A percentile compares a stretch with the other conserved stretches of the same genome.
These are phyloP conservation scores for Thraustochytrium sp. DNA, from an alignment of 352 stramenopile species.

Conservation along the genomic window DNA sequence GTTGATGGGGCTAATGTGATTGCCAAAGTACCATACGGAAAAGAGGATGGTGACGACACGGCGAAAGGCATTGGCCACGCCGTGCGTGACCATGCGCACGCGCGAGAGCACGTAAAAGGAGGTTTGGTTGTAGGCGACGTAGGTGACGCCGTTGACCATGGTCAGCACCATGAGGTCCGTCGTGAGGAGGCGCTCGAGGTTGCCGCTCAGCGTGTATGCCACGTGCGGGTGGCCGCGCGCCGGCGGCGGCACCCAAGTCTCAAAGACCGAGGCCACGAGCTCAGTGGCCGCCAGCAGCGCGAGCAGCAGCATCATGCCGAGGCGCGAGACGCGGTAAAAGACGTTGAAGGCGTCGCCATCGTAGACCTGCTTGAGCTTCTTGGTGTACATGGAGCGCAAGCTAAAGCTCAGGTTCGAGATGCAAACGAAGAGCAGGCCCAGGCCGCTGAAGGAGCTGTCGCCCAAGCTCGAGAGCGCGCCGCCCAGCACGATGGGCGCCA, in stretches of 20 bases:
- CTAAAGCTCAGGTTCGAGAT: slow-evolving; percentile 43
- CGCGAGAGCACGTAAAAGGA: slow-evolving; percentile 47
- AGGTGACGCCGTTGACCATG: slow-evolving; percentile 29
- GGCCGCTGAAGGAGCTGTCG: slow-evolving; percentile 25
- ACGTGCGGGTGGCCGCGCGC: not conserved
- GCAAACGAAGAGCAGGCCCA: slow-evolving; percentile 36
- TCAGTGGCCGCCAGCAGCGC: not conserved
- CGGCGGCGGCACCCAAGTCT: not conserved
- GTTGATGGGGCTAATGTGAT: slow-evolving; percentile 33
- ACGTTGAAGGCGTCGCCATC: slow-evolving; percentile 37
- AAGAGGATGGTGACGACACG: slow-evolving; percentile 50
- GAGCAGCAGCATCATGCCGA: not conserved
- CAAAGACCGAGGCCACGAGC: not conserved
- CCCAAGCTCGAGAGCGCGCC: slow-evolving; percentile 30
- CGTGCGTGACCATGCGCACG: slow-evolving; percentile 48
- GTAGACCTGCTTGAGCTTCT: slow-evolving; percentile 26
- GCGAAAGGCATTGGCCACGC: slow-evolving; percentile 46
- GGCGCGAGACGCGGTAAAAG: slow-evolving; percentile 36
- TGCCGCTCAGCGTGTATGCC: not conserved
- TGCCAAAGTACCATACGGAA: slow-evolving; percentile 49
- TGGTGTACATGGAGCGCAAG: slow-evolving; percentile 38
- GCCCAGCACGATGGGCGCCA: slow-evolving; percentile 33
- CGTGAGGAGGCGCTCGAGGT: not conserved
- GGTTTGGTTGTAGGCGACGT: slow-evolving; percentile 46
- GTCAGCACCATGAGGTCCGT: not conserved